Evolutionary conservation across 2,329 filamentous ascomycete species (phyloP), one percentile per base, ranked within the genome.

Genomic region (Incumbomyces lentus): DNA sequence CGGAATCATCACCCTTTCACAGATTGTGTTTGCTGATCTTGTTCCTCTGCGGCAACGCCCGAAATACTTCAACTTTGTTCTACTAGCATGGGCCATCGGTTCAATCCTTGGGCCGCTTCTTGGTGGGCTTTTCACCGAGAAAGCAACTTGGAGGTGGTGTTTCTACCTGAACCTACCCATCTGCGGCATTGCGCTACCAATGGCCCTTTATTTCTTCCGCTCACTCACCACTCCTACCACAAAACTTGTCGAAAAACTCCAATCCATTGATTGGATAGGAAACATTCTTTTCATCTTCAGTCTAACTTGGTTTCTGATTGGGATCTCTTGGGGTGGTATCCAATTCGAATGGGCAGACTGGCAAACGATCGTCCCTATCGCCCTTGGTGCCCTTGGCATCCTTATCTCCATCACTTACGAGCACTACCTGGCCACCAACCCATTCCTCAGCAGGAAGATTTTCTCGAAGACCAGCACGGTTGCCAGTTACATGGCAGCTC

Each of bases 131-230:
- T 65, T 70, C 43, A 59, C 65, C 3, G 57, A 68, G 45, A 60
- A 60, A 60, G 38, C 31, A 8, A 40, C 36, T 10, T 56, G 52
- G 54, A 51, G 54, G 37, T 51, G 49, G 46, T 36, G 56, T 11
- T 75, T 76, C 44, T 71, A 66, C 44, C 54, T 72, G 14, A 69
- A 69, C 48, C 53, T 71, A 2, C 69, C 68, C 6, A 50, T 60
- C 47, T 52, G 54, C 34, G 49, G 36, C 16, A 40, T 58, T 34
- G 51, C 51, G 31, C 34, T 51, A 12, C 34, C 44, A 50, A 57
- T 56, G 44, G 56, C 44, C 49, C 56, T 17, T 57, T 68, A 36
- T 59, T 65, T 35, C 64, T 62, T 38, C 54, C 67, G 19, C 61
- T 46, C 68, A 1, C 57, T 72, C 3, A 19, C 51, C 22, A 35